Evolutionary conservation across 768 basidiomycete species (phyloP).

Genomic region (Gloeophyllum trabeum): DNA sequence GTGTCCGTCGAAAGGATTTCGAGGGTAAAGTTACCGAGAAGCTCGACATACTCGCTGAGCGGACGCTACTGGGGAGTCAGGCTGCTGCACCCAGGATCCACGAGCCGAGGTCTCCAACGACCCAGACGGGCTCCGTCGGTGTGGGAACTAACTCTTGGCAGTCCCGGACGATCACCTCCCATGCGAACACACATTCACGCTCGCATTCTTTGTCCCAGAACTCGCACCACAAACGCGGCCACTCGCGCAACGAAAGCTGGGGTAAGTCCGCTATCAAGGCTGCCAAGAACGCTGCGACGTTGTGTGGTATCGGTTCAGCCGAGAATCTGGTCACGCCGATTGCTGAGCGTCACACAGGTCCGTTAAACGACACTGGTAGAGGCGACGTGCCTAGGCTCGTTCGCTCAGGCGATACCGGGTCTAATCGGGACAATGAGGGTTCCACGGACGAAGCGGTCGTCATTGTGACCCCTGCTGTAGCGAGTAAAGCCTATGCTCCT

Average conservation of each 20-base stretch:
- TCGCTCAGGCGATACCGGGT: too few species aligned
- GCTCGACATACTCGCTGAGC: slow-evolving; percentile 54
- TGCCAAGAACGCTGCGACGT: slow-evolving; percentile 19
- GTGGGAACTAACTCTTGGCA: slow-evolving; percentile 5
- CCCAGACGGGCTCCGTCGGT: slow-evolving; percentile 12
- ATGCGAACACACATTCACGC: slow-evolving; percentile 16
- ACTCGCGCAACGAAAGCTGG: slow-evolving; percentile 27
- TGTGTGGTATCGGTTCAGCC: slow-evolving; percentile 14
- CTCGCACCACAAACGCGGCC: slow-evolving; percentile 7
- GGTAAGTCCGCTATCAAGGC: slow-evolving; percentile 25
- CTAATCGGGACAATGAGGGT: background rate
- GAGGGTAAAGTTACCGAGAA: slow-evolving; percentile 16
- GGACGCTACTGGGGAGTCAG: slow-evolving; percentile 59
- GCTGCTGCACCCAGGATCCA: slow-evolving; percentile 31
- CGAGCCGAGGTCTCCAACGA: background rate
- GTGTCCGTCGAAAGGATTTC: slow-evolving; percentile 5
- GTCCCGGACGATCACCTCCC: slow-evolving; percentile 9
- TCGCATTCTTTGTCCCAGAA: background rate
- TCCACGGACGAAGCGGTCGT: background rate
- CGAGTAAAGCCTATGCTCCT: background rate
- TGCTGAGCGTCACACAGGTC: background rate
- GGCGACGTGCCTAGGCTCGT: background rate
- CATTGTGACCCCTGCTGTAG: background rate
- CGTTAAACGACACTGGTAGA: background rate
- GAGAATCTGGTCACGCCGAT: slow-evolving; percentile 3